Base-by-base conservation (phyloP, 345 rosid species). In the Tarenaya hassleriana region DNA sequence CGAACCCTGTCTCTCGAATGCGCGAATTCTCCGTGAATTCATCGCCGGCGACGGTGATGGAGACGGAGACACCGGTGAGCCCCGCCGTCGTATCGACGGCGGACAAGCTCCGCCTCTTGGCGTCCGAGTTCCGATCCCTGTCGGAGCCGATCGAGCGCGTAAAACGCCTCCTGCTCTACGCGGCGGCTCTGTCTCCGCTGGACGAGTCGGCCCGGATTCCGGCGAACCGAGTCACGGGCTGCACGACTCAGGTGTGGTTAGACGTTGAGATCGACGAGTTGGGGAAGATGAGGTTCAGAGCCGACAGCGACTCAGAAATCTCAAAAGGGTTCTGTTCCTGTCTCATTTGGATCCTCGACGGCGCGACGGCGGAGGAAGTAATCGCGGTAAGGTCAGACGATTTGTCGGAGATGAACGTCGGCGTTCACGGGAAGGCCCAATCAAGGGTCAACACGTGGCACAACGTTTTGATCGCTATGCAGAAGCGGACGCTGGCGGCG, bases 201-300 rank as follows among this genome's bases (percentile, higher is more conserved):
- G 82, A 76, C 12, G 94, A 87, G 43, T 75, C 83, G 49, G 77
- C 73, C n/a, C 83, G 96, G 8, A 29, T 64, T 35, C 75, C 69
- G 18, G 71, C 66, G 10, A 91, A 87, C 61, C 66, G 82, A 45
- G 89, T 87, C 29, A 29, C 61, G 7, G 94, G 96, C 13, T 91
- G 98, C 74, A 69, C 96, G 47, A 77, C 95, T 16, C 95, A 84
- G 79, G 95, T 91, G 20, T 87, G 98, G 96, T 65, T 91, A 4
- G 79, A 78, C 6, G 81, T 57, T 1, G 52, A 47, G 37, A 65
- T 83, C 54, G 92, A 83, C 35, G 76, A 60, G 31, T 46, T 29
- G 13, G 88, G 95, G 10, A 78, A 59, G 50, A 73, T 81, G 74
- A 78, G 87, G 53, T 82, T 87, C 51, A 69, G 61, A 56, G 89